Evolutionary conservation across 805 yeast species (phyloP).

Genomic region (Pichia rugopelliculosa): DNA sequence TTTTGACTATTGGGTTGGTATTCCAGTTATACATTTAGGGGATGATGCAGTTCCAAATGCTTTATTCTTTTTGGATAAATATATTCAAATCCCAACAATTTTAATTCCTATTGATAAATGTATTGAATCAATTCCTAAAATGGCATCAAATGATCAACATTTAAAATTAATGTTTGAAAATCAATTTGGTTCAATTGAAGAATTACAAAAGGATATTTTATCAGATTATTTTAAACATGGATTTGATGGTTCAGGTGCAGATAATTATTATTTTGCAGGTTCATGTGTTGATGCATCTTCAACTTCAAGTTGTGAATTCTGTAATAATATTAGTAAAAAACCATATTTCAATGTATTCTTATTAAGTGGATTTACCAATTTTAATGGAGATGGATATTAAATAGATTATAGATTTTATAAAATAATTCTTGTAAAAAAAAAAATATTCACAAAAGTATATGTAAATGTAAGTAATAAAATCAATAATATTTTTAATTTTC

Average conservation of each 20-base stretch:
- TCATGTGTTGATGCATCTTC: slow-evolving; percentile 78
- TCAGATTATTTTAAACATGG: slow-evolving; percentile 51
- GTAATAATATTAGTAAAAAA: slow-evolving; percentile 61
- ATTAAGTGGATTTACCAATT: slow-evolving; percentile 65
- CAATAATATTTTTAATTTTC: too few relatives aligned
- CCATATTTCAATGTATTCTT: slow-evolving; percentile 55
- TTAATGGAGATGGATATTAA: slow-evolving; percentile 68
- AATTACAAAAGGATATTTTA: slow-evolving; percentile 41
- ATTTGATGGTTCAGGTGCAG: slow-evolving; percentile 78
- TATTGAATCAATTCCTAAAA: slow-evolving; percentile 45
- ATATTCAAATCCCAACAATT: slow-evolving; percentile 72
- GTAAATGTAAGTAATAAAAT: neutral
- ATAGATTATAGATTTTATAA: too few relatives aligned
- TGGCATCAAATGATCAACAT: slow-evolving; percentile 39
- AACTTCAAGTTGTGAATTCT: slow-evolving; percentile 80
- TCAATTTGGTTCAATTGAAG: slow-evolving; percentile 51
- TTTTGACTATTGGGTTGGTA: slow-evolving; percentile 65
- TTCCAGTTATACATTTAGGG: slow-evolving; percentile 73
- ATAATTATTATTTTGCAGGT: slow-evolving; percentile 77
- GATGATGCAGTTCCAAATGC: slow-evolving; percentile 84
- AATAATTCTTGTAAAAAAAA: too few relatives aligned
- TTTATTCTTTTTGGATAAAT: slow-evolving; percentile 69
- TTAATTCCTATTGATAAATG: slow-evolving; percentile 64
- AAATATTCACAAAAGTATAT: too few relatives aligned
- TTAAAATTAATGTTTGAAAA: slow-evolving; percentile 43